A percentile compares a stretch with the other conserved stretches of the same genome.
Conservation (phyloP, 108 stramenopile species). For the Nannochloropsis gaditana region DNA sequence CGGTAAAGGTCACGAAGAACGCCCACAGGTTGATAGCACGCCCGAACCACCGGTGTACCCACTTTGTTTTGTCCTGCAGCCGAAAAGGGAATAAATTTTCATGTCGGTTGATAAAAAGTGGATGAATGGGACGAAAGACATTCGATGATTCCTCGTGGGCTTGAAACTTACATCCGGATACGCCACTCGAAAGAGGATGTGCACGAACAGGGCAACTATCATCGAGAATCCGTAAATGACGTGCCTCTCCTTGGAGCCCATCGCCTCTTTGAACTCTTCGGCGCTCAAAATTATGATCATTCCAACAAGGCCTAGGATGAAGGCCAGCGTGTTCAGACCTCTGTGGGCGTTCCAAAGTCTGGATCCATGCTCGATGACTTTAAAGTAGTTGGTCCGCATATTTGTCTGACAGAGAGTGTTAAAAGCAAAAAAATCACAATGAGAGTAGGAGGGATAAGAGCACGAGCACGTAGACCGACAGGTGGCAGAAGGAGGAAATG, state of each 20-base stretch:
- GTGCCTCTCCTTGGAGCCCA: not conserved
- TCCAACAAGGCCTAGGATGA: not conserved
- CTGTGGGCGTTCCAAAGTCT: not conserved
- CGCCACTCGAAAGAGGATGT: not conserved
- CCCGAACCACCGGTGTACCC: not conserved
- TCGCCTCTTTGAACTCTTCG: not conserved
- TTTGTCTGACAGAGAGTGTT: not conserved
- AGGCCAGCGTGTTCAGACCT: not conserved
- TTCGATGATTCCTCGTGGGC: too few species aligned
- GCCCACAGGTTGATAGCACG: slow-evolving; percentile 1
- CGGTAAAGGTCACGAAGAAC: slow-evolving; percentile 8
- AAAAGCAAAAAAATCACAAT: too few species aligned
- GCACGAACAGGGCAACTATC: not conserved
- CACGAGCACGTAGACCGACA: too few species aligned
- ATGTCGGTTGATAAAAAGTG: not conserved
- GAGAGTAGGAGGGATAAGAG: too few species aligned
- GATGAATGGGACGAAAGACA: not conserved
- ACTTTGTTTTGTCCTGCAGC: not conserved
- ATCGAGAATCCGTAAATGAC: not conserved
- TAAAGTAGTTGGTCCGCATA: not conserved
- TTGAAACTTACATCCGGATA: slow-evolving; percentile 3
- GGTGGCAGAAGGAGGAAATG: too few species aligned
- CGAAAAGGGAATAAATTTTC: not conserved
- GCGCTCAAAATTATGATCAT: slow-evolving; percentile 15
- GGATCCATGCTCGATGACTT: slow-evolving; percentile 13